Evolutionary conservation across 2,329 filamentous ascomycete genomes (phyloP).

Genomic region (Aspergillus felis): DNA sequence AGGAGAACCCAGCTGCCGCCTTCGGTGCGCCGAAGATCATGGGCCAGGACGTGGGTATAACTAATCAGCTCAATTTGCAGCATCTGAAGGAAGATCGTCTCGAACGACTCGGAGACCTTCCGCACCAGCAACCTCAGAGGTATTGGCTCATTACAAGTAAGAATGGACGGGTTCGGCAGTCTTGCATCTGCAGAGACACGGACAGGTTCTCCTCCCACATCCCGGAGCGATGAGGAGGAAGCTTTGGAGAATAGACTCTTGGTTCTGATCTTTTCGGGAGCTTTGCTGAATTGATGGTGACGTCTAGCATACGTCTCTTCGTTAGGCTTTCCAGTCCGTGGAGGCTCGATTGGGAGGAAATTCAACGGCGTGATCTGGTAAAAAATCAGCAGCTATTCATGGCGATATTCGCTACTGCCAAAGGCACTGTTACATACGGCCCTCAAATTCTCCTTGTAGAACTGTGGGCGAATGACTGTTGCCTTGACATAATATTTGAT

Average conservation of each 20-base stretch:
- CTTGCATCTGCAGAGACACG: conserved; percentile 76
- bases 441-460: conserved; percentile 88
- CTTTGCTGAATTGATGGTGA: conserved; percentile 55
- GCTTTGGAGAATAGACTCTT: conserved; percentile 56
- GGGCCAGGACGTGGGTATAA: conserved; percentile 73
- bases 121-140: conserved; percentile 76
- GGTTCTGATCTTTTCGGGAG: conserved; percentile 44
- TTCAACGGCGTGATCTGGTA: conserved; percentile 60
- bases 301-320: conserved; percentile 83
- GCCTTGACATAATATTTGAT: conserved; percentile 93
- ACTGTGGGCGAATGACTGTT: conserved; percentile 82
- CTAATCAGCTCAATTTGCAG: conserved; percentile 79
- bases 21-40: conserved; percentile 69
- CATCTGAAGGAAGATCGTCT: conserved; percentile 70
- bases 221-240: conserved; percentile 22
- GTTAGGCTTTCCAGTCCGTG: conserved; percentile 61
- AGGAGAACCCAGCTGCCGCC: conserved; percentile 70
- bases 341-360: conserved; percentile 89
- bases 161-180: conserved; percentile 77
- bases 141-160: conserved; percentile 84
- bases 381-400: background rate
- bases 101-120: conserved; percentile 65
- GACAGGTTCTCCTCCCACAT: conserved; percentile 38
- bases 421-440: conserved; percentile 27
- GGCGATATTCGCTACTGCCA: background rate